phyloP scores from a whole-genome alignment of 305 asterid species.

The Solanum aculeatissimum region DNA sequence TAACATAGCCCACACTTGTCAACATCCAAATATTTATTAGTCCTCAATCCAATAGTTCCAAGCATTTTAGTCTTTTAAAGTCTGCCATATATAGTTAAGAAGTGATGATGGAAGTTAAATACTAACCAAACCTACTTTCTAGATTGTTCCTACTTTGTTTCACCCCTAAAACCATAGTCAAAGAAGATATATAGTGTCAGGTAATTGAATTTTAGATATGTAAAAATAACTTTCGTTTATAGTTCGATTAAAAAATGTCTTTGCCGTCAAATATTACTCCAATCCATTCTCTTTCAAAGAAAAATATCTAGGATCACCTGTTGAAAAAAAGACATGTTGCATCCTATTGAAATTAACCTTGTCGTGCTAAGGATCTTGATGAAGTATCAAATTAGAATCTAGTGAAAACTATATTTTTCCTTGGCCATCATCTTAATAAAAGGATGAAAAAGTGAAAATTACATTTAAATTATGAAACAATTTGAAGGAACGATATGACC shows the following conservation, averaged over 20 bases:
- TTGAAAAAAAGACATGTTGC: background rate
- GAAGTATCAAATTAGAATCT: no score
- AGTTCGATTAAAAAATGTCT: no score
- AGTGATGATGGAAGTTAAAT: background rate
- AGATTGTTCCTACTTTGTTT: background rate
- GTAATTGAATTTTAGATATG: background rate
- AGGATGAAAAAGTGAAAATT: no score
- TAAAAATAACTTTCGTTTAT: background rate
- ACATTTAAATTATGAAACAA: no score
- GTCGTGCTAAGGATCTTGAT: no score
- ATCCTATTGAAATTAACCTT: background rate
- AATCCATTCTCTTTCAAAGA: background rate
- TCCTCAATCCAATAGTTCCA: background rate
- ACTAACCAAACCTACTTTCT: background rate
- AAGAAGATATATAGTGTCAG: background rate
- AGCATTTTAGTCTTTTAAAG: background rate
- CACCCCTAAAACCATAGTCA: background rate
- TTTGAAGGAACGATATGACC: no score
- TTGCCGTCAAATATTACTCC: background rate
- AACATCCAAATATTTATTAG: background rate
- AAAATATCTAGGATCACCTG: background rate
- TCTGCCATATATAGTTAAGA: background rate
- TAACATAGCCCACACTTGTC: background rate
- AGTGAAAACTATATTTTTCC: no score
- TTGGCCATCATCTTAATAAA: no score